Base-by-base conservation (phyloP, 2,329 filamentous ascomycete species). In the Colletotrichum musae region DNA sequence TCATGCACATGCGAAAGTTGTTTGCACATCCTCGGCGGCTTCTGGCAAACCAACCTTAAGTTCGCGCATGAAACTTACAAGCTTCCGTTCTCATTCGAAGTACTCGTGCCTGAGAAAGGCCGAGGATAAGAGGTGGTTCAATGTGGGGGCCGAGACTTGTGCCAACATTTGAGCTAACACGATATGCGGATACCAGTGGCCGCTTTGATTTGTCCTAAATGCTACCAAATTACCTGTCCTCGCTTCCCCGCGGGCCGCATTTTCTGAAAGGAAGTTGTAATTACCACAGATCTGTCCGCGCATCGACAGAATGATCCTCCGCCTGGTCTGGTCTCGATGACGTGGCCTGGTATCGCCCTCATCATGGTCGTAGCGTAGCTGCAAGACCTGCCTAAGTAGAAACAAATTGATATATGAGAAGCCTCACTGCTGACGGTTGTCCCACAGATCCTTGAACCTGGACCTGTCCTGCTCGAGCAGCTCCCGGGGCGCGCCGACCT, bases 401-500 rank as follows among this genome's bases (percentile, higher is more conserved):
- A 43, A 13, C 2, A 6, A 43, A 43, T 43, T 5, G 16, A 43
- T 15, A n/a, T 43, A 6, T 4, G 41, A 16, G 13, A 43, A 43
- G 16, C 5, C 41, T 43, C 3, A 16, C 41, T 43, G 4, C 10
- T 43, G 41, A 16, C 41, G 41, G 2, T 5, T 43, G 41, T 43
- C 41, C 41, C 41, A 43, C 41, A 43, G 41, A n/a, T 15, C 41
- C 41, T 43, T 43, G 3, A 43, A 43, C 41, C 41, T 43, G 4
- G 41, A 43, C 2, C 41, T 1, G 1, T 43, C 13, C 16, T 43
- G 41, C 4, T 43, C 41, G 4, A 43, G 41, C 4, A 43, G 41
- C 41, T 43, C 4, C 6, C 16, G 41, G 41, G 41, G 41, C 41
- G n/a, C 52, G 13, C 60, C 66, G 52, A 54, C 21, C 71, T 85